Conservation (phyloP, 805 yeast genomes). For the Wickerhamiella kazuoi region DNA sequence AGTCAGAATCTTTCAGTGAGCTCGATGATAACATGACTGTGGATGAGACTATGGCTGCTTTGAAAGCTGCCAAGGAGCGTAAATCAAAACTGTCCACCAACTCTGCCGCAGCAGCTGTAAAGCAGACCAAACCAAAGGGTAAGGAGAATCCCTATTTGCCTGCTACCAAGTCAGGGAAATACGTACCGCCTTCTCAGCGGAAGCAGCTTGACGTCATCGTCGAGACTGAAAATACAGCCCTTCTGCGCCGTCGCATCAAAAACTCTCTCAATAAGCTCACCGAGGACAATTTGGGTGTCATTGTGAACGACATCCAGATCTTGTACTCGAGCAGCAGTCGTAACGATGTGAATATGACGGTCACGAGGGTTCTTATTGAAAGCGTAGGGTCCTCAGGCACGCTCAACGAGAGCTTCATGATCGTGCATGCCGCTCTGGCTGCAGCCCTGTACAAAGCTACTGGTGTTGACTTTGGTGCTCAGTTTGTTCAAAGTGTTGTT, state of each 20-base stretch:
- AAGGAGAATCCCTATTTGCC: slow-evolving; percentile 56
- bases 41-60: not conserved
- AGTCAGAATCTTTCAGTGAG: not conserved
- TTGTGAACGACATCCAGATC: slow-evolving; percentile 48
- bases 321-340: slow-evolving; percentile 54
- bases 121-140: slow-evolving; percentile 13
- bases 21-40: not conserved
- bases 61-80: not conserved
- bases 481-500: slow-evolving; percentile 60
- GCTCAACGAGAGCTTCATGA: slow-evolving; percentile 59
- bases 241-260: slow-evolving; percentile 47
- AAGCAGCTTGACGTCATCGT: slow-evolving; percentile 25
- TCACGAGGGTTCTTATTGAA: slow-evolving; percentile 46
- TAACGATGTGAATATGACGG: slow-evolving; percentile 54
- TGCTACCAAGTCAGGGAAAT: slow-evolving; percentile 22
- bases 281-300: slow-evolving; percentile 60
- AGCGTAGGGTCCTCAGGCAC: slow-evolving; percentile 47
- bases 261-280: slow-evolving; percentile 79
- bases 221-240: slow-evolving; percentile 28
- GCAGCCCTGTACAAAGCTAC: slow-evolving; percentile 56
- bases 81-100: not conserved
- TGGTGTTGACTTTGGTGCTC: slow-evolving; percentile 88
- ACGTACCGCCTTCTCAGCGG: slow-evolving; percentile 80
- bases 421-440: slow-evolving; percentile 59
- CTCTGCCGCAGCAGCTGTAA: slow-evolving; percentile 2